Conservation (phyloP, 2,329 filamentous ascomycete species). For the Ophiostoma pallidulum region DNA sequence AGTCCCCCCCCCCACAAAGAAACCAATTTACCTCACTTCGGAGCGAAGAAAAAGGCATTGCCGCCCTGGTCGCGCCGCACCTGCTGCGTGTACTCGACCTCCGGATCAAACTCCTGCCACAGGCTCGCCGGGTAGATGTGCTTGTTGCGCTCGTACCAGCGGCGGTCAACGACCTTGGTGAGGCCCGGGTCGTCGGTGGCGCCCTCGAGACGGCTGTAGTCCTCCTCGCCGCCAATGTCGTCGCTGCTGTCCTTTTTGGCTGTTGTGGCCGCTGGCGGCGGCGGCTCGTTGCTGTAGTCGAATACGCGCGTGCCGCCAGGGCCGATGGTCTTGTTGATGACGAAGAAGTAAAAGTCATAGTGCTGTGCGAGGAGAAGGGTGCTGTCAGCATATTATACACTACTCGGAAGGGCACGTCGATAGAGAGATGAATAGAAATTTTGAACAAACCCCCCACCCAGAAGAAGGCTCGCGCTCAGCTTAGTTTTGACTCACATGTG, state of each 20-base stretch:
- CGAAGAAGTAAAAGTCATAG: constrained; percentile 95
- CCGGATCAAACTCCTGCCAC: constrained; percentile 91
- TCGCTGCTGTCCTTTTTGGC: constrained; percentile 5
- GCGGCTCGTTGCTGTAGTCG: constrained; percentile 53
- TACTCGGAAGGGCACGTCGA: no score
- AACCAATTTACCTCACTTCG: constrained; percentile 24
- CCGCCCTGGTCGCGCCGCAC: constrained; percentile 76
- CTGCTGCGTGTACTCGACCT: constrained; percentile 70
- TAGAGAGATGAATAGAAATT: no score
- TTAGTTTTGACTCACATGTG: constrained; percentile 77
- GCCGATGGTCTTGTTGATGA: constrained; percentile 74
- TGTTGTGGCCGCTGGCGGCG: constrained; percentile 17
- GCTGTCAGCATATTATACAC: no score
- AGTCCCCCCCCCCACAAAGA: no score
- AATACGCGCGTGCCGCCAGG: constrained; percentile 68
- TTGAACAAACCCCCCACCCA: no score
- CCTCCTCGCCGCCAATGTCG: constrained; percentile 12
- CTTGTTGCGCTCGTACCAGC: constrained; percentile 97
- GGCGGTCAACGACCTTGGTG: constrained; percentile 89
- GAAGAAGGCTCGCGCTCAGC: no score
- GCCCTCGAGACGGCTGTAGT: constrained; percentile 59
- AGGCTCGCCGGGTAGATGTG: constrained; percentile 95
- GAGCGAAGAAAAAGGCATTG: constrained; percentile 82
- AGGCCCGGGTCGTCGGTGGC: constrained; percentile 64
- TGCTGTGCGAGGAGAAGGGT: no score